Base-by-base conservation (phyloP, 169 alveolate genomes). In the Besnoitia besnoiti region DNA sequence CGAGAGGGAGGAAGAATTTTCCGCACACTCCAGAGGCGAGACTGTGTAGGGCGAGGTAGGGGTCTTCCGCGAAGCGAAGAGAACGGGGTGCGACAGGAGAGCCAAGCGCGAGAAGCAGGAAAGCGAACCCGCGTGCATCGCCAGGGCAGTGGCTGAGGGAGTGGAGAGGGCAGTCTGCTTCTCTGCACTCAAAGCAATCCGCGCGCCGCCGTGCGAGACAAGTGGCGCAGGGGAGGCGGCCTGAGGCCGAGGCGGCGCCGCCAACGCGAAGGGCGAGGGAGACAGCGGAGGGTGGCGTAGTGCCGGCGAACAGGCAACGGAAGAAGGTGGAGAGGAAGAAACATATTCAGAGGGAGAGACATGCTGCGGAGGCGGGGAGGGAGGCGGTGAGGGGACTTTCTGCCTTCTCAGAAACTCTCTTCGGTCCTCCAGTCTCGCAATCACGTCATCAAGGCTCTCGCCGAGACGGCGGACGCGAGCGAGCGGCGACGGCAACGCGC, bases 401-500 rank as follows among this genome's bases (percentile, higher is more conserved):
- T 77, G 50, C 27, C 30, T 77, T 1, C 40, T 37, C 61, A 77
- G 59, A 42, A 77, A 77, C 50, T 24, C 47, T 27, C 30, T 19
- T 21, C 87, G 49, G 35, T 77, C 61, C 55, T 77, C 40, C 61
- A 77, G 87, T 2, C 33, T 27, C 10, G 55, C 87, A 37, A 77
- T 24, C 40, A 77, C 87, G 10, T 39, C 39, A 39, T 37, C 87
- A 0, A 77, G 55, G 30, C 40, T 77, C 30, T 44, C 37, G 59
- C 40, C 44, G 59, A 77, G 7, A 30, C 40, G 49, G 33, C 87
- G 49, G 14, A 77, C 87, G 5, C 55, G 87, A 21, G 87, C 87
- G 12, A 77, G 87, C n/a, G 87, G 87, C 33, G 87, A 77, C 50
- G 59, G 47, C 67, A 55, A 55, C 33, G 67, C 67, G 30, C 67